Conservation (phyloP, 1,139 yeast genomes). For the Blastobotrys illinoisensis region DNA sequence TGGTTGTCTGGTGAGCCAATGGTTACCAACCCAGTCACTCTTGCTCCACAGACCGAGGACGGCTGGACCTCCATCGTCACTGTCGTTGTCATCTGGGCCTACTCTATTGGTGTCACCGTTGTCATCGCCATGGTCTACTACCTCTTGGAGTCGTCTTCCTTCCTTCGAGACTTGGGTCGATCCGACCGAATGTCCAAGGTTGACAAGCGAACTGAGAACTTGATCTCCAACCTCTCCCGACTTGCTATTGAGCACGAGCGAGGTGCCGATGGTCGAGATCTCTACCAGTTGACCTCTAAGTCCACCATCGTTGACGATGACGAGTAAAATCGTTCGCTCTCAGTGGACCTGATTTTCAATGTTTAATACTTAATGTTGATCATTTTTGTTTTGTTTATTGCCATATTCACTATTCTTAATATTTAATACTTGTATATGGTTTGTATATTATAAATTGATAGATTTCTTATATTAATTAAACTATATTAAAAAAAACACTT, state of each 20-base stretch:
- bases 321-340: slow-evolving; percentile 23
- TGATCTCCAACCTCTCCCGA: slow-evolving; percentile 34
- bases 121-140: slow-evolving; percentile 95
- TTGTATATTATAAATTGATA: not conserved
- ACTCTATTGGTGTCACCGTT: slow-evolving; percentile 96
- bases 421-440: not conserved
- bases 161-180: slow-evolving; percentile 33
- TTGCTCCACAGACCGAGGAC: slow-evolving; percentile 41
- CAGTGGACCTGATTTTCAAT: slow-evolving; percentile 5
- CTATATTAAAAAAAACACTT: not conserved
- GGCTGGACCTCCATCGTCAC: slow-evolving; percentile 96
- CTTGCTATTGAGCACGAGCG: slow-evolving; percentile 35
- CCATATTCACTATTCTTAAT: not conserved
- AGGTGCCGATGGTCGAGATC: slow-evolving; percentile 29
- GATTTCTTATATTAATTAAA: not conserved
- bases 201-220: slow-evolving; percentile 34
- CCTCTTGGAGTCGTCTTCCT: slow-evolving; percentile 45
- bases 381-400: not conserved
- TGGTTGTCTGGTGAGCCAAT: slow-evolving; percentile 68
- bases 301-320: slow-evolving; percentile 31
- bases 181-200: slow-evolving; percentile 26
- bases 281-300: slow-evolving; percentile 33
- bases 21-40: slow-evolving; percentile 29
- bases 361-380: slow-evolving; percentile 1
- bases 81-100: slow-evolving; percentile 87